These are phyloP conservation scores for Geotrichum carabidarum DNA, from an alignment of 1,139 yeast genomes.

Conservation along the genomic window DNA sequence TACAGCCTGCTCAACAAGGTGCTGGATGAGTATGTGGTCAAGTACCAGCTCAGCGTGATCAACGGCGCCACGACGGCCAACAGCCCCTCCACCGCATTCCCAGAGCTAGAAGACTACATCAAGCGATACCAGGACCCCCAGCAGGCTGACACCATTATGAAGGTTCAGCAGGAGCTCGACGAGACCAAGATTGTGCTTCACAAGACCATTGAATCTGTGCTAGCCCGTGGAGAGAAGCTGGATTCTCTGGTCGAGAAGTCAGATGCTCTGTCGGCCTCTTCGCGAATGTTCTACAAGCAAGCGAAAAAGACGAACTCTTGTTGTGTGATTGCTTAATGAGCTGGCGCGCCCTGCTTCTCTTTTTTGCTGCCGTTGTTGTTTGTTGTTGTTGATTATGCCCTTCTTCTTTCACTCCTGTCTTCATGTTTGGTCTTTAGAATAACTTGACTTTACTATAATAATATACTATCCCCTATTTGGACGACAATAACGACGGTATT, in stretches of 20 bases:
- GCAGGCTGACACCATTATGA: slow-evolving; percentile 95
- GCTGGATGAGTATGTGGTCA: slow-evolving; percentile 80
- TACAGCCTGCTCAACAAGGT: slow-evolving; percentile 86
- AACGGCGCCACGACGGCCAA: slow-evolving; percentile 48
- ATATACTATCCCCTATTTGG: no score
- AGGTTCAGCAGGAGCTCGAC: slow-evolving; percentile 94
- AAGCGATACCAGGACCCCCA: slow-evolving; percentile 91
- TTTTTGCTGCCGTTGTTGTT: neutral
- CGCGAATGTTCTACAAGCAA: slow-evolving; percentile 92
- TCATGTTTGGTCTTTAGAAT: no score
- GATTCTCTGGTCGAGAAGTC: slow-evolving; percentile 93
- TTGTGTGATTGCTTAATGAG: slow-evolving; percentile 63
- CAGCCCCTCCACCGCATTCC: slow-evolving; percentile 38
- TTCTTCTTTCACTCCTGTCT: neutral
- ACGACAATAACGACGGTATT: no score
- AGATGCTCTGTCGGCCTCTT: slow-evolving; percentile 82
- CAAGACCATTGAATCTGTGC: slow-evolving; percentile 88
- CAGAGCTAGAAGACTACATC: slow-evolving; percentile 63
- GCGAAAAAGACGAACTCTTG: slow-evolving; percentile 97
- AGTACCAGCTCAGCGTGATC: slow-evolving; percentile 78
- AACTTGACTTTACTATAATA: no score
- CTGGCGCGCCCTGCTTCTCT: neutral
- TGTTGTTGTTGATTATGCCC: neutral
- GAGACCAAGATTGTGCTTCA: slow-evolving; percentile 95
- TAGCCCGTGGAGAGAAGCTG: slow-evolving; percentile 93